phyloP scores from a whole-genome alignment of 108 stramenopile species.

The Cylindrotheca closterium region DNA sequence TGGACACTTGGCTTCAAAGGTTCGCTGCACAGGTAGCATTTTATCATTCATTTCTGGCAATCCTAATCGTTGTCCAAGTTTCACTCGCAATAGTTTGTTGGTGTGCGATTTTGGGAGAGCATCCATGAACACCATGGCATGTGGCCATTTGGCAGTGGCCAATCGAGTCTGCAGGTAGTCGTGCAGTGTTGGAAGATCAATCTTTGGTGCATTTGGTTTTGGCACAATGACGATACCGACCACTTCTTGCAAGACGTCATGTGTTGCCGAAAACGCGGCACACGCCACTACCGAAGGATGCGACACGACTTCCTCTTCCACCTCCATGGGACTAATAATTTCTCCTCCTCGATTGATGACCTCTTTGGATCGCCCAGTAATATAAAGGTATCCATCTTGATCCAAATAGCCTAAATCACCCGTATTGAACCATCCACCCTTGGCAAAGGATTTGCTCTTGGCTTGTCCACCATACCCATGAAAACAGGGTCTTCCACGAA shows the following conservation, averaged over 20 bases:
- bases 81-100: constrained; percentile 60
- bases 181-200: constrained; percentile 48
- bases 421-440: constrained; percentile 35
- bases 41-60: constrained; percentile 49
- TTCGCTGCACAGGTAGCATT: constrained; percentile 44
- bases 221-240: constrained; percentile 66
- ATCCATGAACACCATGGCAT: constrained; percentile 61
- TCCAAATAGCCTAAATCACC: constrained; percentile 49
- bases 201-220: constrained; percentile 21
- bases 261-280: constrained; percentile 57
- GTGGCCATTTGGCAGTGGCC: constrained; percentile 56
- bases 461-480: constrained; percentile 44
- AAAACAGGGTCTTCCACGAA: constrained; percentile 53
- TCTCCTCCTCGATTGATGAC: constrained; percentile 68
- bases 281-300: constrained; percentile 48
- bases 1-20: constrained; percentile 60
- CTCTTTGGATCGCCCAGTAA: constrained; percentile 59
- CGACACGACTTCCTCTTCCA: constrained; percentile 44
- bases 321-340: constrained; percentile 45
- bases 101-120: constrained; percentile 58
- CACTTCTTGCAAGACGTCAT: constrained; percentile 59
- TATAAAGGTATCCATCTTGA: constrained; percentile 45
- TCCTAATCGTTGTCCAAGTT: constrained; percentile 45
- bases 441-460: constrained; percentile 1
- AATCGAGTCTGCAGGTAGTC: constrained; percentile 45